phyloP scores from a whole-genome alignment of 2,329 filamentous ascomycete genomes.

The Sporothrix protearum region DNA sequence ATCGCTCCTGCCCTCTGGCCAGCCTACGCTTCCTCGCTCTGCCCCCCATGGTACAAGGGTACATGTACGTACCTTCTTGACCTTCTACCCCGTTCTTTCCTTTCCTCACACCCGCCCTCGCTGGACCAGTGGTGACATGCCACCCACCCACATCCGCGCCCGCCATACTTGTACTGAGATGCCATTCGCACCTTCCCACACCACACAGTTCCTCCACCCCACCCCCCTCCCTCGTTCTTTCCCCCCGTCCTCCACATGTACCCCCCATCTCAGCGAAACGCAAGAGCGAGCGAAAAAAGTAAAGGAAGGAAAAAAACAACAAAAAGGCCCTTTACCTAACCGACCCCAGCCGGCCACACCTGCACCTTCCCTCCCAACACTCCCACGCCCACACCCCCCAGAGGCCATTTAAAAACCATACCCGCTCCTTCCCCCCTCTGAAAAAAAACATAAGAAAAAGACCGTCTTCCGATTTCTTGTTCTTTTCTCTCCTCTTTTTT shows the following conservation, averaged over 20 bases:
- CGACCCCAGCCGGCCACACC: conserved; percentile 24
- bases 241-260: conserved; percentile 24
- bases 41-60: conserved; percentile 7
- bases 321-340: conserved; percentile 26
- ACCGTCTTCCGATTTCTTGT: conserved; percentile 11
- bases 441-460: conserved; percentile 21
- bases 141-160: conserved; percentile 18
- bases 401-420: conserved; percentile 29
- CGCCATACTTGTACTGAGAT: no score
- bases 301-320: conserved; percentile 23
- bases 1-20: conserved; percentile 14
- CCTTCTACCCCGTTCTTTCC: conserved; percentile 20
- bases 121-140: conserved; percentile 16
- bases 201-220: conserved; percentile 14
- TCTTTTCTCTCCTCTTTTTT: conserved; percentile 9
- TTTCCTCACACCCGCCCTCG: conserved; percentile 9
- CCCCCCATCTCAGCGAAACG: conserved; percentile 20
- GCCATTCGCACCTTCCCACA: not conserved
- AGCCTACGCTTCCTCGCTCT: conserved; percentile 3
- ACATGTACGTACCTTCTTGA: conserved; percentile 17
- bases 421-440: conserved; percentile 22
- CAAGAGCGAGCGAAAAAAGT: conserved; percentile 18
- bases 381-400: not conserved
- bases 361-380: conserved; percentile 8
- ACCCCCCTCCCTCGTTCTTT: conserved; percentile 19